Percentiles rank a stretch among this genome's conserved stretches.
Conservation (phyloP, 2,329 filamentous ascomycete genomes). For the Aspergillus aculeatinus region DNA sequence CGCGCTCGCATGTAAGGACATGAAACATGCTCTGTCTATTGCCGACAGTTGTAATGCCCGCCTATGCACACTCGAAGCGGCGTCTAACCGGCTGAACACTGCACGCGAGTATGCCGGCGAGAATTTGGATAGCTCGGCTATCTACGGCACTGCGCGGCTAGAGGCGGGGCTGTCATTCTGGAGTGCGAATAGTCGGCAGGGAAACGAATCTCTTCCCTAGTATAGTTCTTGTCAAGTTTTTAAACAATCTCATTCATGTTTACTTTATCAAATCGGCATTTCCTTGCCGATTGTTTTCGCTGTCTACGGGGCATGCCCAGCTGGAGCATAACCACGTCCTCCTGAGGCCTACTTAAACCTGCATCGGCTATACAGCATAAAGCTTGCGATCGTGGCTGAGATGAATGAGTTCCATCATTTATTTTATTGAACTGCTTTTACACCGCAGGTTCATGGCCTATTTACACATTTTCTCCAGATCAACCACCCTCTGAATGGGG, state of each 20-base stretch:
- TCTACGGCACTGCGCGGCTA: background rate
- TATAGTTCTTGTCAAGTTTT: too few relatives aligned
- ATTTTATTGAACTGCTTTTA: too few relatives aligned
- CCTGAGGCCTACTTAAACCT: too few relatives aligned
- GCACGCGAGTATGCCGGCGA: background rate
- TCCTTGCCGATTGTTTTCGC: too few relatives aligned
- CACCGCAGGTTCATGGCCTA: too few relatives aligned
- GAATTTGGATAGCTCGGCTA: background rate
- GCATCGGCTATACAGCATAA: too few relatives aligned
- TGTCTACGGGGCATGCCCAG: too few relatives aligned
- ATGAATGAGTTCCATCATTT: too few relatives aligned
- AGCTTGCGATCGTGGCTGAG: too few relatives aligned
- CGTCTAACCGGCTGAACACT: background rate
- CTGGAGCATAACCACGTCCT: too few relatives aligned
- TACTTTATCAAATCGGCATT: too few relatives aligned
- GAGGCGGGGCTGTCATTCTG: background rate
- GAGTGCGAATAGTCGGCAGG: background rate
- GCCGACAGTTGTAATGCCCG: background rate
- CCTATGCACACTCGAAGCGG: background rate
- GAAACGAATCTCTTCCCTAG: background rate
- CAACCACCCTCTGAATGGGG: background rate
- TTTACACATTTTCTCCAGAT: background rate
- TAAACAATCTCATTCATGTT: too few relatives aligned
- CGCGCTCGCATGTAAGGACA: conserved; percentile 18
- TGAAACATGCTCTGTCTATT: conserved; percentile 14